Conservation (phyloP, 176 grass and related monocot species). For the Cymbopogon citratus region DNA sequence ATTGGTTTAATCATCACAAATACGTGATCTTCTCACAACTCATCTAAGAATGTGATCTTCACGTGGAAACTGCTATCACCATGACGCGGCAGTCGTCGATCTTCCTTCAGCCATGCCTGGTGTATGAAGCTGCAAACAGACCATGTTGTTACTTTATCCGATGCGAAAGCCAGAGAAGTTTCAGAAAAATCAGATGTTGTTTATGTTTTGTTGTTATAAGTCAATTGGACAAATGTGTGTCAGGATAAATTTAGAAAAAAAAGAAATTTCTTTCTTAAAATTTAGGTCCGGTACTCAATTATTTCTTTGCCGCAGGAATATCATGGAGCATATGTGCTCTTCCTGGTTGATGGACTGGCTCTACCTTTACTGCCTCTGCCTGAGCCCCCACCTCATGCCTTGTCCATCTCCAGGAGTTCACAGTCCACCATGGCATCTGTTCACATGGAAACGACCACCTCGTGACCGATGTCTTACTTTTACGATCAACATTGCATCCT, state of each 20-base stretch:
- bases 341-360: conserved; percentile 90
- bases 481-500: conserved; percentile 70
- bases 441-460: conserved; percentile 74
- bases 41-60: conserved; percentile 1
- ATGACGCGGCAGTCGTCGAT: background rate
- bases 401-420: conserved; percentile 78
- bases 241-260: conserved; percentile 58
- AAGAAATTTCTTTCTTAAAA: conserved; percentile 49
- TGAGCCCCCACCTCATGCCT: conserved; percentile 65
- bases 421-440: conserved; percentile 59
- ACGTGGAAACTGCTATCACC: conserved; percentile 22
- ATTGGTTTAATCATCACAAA: background rate
- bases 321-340: conserved; percentile 58
- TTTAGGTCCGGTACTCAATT: conserved; percentile 82
- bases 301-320: conserved; percentile 99
- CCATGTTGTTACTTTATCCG: conserved; percentile 8
- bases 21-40: background rate
- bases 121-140: background rate
- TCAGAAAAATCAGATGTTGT: conserved; percentile 20
- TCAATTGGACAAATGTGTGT: conserved; percentile 37
- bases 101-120: conserved; percentile 10
- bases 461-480: conserved; percentile 66
- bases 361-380: conserved; percentile 84
- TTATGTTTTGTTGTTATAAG: conserved; percentile 44
- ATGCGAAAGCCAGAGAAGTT: conserved; percentile 23